A percentile compares a stretch with the other conserved stretches of the same genome.
Evolutionary conservation across 805 yeast genomes (phyloP).

Genomic region (Metschnikowia rubicola): DNA sequence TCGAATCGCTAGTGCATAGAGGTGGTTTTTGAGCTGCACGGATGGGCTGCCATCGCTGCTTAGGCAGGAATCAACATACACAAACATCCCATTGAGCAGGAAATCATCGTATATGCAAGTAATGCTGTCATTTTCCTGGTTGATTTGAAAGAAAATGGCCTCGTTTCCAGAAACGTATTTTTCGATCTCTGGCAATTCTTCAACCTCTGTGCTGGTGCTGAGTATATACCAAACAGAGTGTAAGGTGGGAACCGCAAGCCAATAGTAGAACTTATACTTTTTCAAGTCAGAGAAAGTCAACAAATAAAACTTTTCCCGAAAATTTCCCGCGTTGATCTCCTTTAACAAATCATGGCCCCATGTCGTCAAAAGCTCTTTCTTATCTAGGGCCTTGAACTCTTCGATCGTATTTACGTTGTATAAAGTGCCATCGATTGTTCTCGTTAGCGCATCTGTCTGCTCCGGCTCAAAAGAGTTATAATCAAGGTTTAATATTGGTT

Average conservation of each 20-base stretch:
- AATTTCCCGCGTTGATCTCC: slow-evolving; percentile 18
- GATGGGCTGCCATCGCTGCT: slow-evolving; percentile 37
- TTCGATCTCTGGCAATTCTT: slow-evolving; percentile 6
- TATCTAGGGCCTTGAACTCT: slow-evolving; percentile 71
- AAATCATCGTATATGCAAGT: background rate
- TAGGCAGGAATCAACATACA: slow-evolving; percentile 33
- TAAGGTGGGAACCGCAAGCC: slow-evolving; percentile 80
- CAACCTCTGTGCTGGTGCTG: slow-evolving; percentile 5
- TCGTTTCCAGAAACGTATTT: background rate
- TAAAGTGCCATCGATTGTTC: slow-evolving; percentile 31
- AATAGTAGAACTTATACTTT: slow-evolving; percentile 81
- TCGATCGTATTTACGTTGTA: slow-evolving; percentile 79
- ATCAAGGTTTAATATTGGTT: slow-evolving; percentile 35
- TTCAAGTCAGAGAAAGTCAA: slow-evolving; percentile 85
- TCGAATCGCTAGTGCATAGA: slow-evolving; percentile 41
- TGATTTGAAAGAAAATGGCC: slow-evolving; percentile 1
- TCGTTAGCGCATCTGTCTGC: slow-evolving; percentile 11
- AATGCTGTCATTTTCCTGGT: background rate
- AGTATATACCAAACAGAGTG: slow-evolving; percentile 46
- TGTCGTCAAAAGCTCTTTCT: slow-evolving; percentile 49
- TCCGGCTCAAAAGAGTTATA: slow-evolving; percentile 26
- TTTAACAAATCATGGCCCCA: slow-evolving; percentile 29
- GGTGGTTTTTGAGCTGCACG: slow-evolving; percentile 55
- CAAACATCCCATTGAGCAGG: slow-evolving; percentile 18
- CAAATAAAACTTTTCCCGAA: slow-evolving; percentile 33